Percentiles rank a stretch among this genome's conserved stretches.
Conservation (phyloP, 2,329 filamentous ascomycete species). For the Chalaropsis thielavioides region DNA sequence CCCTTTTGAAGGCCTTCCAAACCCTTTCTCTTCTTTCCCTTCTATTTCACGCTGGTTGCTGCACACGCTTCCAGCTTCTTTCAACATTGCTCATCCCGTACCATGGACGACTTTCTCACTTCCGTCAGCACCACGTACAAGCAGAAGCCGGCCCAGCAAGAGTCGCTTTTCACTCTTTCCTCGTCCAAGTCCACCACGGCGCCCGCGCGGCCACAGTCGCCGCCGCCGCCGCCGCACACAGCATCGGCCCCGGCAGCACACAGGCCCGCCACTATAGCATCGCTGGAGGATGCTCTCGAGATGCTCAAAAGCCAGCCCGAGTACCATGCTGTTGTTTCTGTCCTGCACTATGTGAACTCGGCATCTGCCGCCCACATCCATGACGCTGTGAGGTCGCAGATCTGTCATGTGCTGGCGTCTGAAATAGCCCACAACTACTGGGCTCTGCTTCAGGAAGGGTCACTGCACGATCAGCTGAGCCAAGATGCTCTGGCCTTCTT, state of each 20-base stretch:
- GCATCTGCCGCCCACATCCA: not conserved
- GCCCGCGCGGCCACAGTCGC: not conserved
- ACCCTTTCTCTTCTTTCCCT: not conserved
- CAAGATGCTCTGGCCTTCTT: conserved; percentile 39
- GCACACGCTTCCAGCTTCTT: not conserved
- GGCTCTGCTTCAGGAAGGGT: conserved; percentile 42
- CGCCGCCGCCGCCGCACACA: not conserved
- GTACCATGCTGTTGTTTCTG: conserved; percentile 38
- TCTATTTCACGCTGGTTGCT: not conserved
- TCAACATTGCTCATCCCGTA: not conserved
- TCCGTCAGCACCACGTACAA: conserved; percentile 39
- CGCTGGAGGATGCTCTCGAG: conserved; percentile 41
- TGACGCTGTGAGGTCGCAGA: conserved; percentile 30
- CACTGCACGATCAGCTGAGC: conserved; percentile 18
- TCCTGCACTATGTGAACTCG: conserved; percentile 37
- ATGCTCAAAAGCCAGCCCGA: conserved; percentile 48
- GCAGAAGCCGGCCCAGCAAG: conserved; percentile 23
- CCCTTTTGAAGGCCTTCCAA: not conserved
- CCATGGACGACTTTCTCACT: conserved; percentile 43
- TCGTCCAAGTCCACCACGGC: not conserved
- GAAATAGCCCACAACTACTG: conserved; percentile 74
- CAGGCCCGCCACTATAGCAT: conserved; percentile 17
- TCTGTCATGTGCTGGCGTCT: conserved; percentile 60
- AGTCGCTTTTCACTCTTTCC: conserved; percentile 26
- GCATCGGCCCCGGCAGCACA: not conserved